Conservation (phyloP, 768 basidiomycete genomes). For the Rhizopogon vinicolor region DNA sequence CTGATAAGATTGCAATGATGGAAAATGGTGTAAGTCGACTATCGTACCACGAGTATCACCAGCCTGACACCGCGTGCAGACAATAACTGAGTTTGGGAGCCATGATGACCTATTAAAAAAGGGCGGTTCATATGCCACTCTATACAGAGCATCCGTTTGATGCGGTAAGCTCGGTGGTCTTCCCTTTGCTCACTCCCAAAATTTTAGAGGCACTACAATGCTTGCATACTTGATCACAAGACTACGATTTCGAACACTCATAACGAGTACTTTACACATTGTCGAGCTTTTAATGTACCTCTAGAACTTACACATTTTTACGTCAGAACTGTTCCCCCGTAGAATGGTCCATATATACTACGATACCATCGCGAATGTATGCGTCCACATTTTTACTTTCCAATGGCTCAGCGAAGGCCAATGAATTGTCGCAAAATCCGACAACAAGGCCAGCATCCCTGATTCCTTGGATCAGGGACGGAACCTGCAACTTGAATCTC, state of each 20-base stretch:
- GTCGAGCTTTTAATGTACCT: conserved; percentile 13
- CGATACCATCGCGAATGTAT: conserved; percentile 54
- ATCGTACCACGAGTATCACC: conserved; percentile 6
- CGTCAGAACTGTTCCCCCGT: conserved; percentile 38
- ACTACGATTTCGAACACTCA: conserved; percentile 5
- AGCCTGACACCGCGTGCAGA: conserved; percentile 36
- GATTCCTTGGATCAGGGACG: conserved; percentile 84
- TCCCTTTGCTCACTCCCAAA: neutral
- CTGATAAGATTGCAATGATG: conserved; percentile 88
- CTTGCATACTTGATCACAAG: conserved; percentile 14
- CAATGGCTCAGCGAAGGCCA: conserved; percentile 32
- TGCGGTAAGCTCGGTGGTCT: neutral
- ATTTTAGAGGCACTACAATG: conserved; percentile 12
- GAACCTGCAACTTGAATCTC: conserved; percentile 67
- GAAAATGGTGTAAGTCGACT: conserved; percentile 51
- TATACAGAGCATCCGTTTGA: conserved; percentile 68
- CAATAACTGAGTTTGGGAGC: conserved; percentile 71
- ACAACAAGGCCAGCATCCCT: conserved; percentile 86
- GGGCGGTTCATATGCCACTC: conserved; percentile 61
- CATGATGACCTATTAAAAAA: conserved; percentile 60
- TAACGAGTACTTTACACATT: conserved; percentile 13
- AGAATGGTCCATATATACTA: conserved; percentile 65
- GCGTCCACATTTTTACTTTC: conserved; percentile 62
- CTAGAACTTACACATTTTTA: conserved; percentile 20
- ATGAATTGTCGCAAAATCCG: conserved; percentile 69